Percentiles rank a stretch among this genome's conserved stretches.
These are phyloP conservation scores for Forsythia viridissima DNA, from an alignment of 257 asterid species.

Conservation along the genomic window DNA sequence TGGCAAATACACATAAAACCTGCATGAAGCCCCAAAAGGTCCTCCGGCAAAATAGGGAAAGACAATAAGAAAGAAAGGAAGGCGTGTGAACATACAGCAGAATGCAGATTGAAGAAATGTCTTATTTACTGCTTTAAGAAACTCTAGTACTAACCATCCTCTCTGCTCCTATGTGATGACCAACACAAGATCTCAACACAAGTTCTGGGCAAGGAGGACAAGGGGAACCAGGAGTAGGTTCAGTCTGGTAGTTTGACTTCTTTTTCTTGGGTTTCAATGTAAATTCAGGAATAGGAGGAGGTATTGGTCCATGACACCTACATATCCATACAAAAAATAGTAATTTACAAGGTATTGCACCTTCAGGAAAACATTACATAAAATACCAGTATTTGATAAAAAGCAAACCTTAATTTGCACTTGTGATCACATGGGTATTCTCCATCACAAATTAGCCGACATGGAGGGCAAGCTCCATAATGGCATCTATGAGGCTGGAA, in stretches of 20 bases:
- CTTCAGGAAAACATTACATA: constrained; percentile 16
- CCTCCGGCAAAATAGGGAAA: background rate
- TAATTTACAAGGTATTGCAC: constrained; percentile 18
- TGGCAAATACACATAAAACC: background rate
- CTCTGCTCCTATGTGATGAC: constrained; percentile 85
- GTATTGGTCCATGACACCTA: constrained; percentile 96
- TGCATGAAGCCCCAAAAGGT: background rate
- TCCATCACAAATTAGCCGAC: constrained; percentile 72
- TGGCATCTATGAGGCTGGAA: constrained; percentile 95
- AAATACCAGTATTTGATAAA: background rate
- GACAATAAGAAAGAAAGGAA: background rate
- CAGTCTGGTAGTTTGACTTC: constrained; percentile 50
- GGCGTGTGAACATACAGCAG: background rate
- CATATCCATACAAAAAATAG: constrained; percentile 18
- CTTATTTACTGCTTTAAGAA: constrained; percentile 15
- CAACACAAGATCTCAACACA: constrained; percentile 80
- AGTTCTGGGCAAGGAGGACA: constrained; percentile 94
- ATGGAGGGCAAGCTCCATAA: constrained; percentile 89
- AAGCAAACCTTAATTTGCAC: constrained; percentile 74
- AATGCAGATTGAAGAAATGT: constrained; percentile 2
- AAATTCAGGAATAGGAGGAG: constrained; percentile 79
- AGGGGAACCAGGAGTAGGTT: constrained; percentile 62
- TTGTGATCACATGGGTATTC: constrained; percentile 79
- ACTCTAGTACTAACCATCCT: constrained; percentile 57
- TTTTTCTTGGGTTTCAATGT: constrained; percentile 88